Evolutionary conservation across 2,329 filamentous ascomycete species (phyloP), one percentile per base, ranked within the genome.

Genomic region (Neopestalotiopsis sp.): DNA sequence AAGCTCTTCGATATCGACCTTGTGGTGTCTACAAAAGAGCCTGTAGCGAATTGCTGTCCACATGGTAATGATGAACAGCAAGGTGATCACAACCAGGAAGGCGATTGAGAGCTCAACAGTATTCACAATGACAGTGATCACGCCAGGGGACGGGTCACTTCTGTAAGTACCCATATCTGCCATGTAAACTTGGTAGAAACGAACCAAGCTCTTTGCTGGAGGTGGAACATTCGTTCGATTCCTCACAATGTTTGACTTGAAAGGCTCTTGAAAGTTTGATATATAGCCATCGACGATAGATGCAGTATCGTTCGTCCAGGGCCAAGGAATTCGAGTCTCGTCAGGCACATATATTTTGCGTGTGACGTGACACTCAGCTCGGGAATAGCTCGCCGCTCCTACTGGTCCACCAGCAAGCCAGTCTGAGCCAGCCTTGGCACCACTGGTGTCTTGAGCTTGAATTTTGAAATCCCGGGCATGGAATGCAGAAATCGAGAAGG

Each of bases 101-200:
- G 30, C 20, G 4, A 59, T 12, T 5, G 57, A 59, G 10, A 59
- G 9, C 57, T 59, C 57, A 3, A 59, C 57, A 10, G 57, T 59
- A 6, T 59, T 6, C 3, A 59, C 24, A 28, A 28, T 28, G 24
- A 28, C 24, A 1, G 24, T 28, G 24, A 28, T 28, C 5, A 58
- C 28, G 5, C 56, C 28, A 2, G 56, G 56, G 1, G 20, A 7
- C 12, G 57, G 57, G 24, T 34, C 24, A 12, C 57, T 59, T 1
- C 30, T 17, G 24, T 30, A 59, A 4, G 57, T 59, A 28, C 17
- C 30, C 10, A 30, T 14, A 1, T 10, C 6, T 4, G 57, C 57
- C 57, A 59, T 59, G 57, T 59, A 59, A 7, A 59, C 24, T 24
- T 59, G 57, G 28, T 59, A 59, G 57, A 59, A 17, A 2, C 57